Evolutionary conservation across 2,329 filamentous ascomycete genomes (phyloP), one percentile per base, ranked within the genome.

Genomic region (Diaporthe humulicola): DNA sequence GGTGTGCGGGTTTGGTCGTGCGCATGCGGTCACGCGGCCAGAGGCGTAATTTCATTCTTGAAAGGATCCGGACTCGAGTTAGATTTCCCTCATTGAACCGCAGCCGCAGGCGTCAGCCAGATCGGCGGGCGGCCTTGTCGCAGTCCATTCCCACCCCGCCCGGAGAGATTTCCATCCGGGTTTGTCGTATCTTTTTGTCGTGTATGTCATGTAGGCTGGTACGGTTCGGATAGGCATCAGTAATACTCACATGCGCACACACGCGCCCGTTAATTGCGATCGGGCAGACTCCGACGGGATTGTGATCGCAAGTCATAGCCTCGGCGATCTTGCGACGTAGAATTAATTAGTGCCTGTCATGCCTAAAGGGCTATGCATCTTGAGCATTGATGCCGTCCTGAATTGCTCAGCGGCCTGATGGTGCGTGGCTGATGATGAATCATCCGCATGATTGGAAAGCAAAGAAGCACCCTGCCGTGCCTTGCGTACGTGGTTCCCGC

Each of bases 81-180:
- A 67, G 45, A 67, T 67, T 67, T 67, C 45, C 36, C 33, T 67
- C 30, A 52, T 52, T 38, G 42, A 67, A 28, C 61, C 45, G 61
- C 61, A 67, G 61, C 61, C 61, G 61, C 61, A 52, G 45, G 61
- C 28, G 61, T 67, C 61, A 52, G 61, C 61, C 61, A 67, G 61
- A 67, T 67, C 61, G 42, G 61, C 61, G 30, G 61, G n/a, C 14
- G 45, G 45, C 61, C 38, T 14, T 30, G 61, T 52, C 28, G 45
- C 45, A 67, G 8, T 38, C 42, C 61, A 67, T 52, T 52, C 42
- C 45, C 45, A 25, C 30, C 30, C 6, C 42, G n/a, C 30, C 61
- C 61, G 61, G 61, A 67, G 45, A 12, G 61, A 52, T 67, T 67
- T 52, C 61, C n/a, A 52, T 36, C 61, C 61, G 61, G 33, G 42